Evolutionary conservation across 2,329 filamentous ascomycete genomes (phyloP).

Genomic region (Fusarium buharicum): DNA sequence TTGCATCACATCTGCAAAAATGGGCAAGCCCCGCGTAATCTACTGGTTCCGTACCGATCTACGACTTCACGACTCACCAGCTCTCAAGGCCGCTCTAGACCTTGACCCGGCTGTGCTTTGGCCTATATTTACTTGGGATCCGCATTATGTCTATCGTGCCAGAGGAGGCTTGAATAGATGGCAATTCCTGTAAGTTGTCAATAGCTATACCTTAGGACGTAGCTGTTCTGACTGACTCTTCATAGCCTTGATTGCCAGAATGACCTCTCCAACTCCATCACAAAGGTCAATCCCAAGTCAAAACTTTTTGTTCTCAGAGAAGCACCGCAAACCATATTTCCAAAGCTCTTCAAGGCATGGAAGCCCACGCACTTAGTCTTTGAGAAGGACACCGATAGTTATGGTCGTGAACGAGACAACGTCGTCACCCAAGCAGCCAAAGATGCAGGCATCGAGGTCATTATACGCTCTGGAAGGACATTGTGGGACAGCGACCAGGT

Average conservation of each 20-base stretch:
- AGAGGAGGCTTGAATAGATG: slow-evolving; percentile 78
- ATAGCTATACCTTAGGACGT: not conserved
- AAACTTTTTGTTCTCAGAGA: slow-evolving; percentile 79
- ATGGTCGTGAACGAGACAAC: slow-evolving; percentile 72
- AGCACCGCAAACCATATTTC: slow-evolving; percentile 75
- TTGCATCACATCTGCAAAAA: slow-evolving; percentile 19
- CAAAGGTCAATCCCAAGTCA: slow-evolving; percentile 74
- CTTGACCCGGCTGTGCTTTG: slow-evolving; percentile 75
- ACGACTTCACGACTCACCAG: slow-evolving; percentile 80
- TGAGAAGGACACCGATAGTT: slow-evolving; percentile 81
- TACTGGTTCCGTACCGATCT: slow-evolving; percentile 86
- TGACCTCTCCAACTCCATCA: slow-evolving; percentile 74
- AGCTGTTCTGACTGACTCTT: slow-evolving; percentile 6
- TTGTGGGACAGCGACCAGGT: slow-evolving; percentile 79
- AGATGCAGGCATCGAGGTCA: slow-evolving; percentile 73
- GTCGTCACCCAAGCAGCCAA: slow-evolving; percentile 68
- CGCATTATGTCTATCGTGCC: slow-evolving; percentile 79
- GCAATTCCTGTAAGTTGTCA: slow-evolving; percentile 69
- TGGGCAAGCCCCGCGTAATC: slow-evolving; percentile 62
- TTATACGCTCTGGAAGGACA: slow-evolving; percentile 72
- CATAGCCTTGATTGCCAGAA: slow-evolving; percentile 75
- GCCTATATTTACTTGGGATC: slow-evolving; percentile 84
- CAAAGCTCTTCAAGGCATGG: slow-evolving; percentile 79
- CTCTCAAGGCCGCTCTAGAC: slow-evolving; percentile 75
- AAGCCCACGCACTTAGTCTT: slow-evolving; percentile 80